These are phyloP conservation scores for Hypoxylon trugodes DNA, from an alignment of 495 filamentous ascomycete genomes.

Conservation along the genomic window DNA sequence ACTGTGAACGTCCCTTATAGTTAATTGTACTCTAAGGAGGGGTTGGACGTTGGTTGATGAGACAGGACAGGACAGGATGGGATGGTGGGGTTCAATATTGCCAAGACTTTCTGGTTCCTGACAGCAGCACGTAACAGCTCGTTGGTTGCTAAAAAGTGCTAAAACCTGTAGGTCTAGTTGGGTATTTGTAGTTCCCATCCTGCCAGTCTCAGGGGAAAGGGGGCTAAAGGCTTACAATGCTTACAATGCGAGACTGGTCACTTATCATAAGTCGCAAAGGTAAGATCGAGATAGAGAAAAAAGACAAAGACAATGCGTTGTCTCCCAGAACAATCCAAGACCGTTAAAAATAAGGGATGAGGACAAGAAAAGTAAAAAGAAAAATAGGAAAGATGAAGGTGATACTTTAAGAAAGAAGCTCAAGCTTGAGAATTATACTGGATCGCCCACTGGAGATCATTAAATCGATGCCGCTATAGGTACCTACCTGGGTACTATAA, in stretches of 20 bases:
- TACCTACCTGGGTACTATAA: too few relatives aligned
- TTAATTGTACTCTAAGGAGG: not conserved
- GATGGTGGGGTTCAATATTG: constrained; percentile 30
- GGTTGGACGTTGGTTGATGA: constrained; percentile 13
- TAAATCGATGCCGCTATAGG: too few relatives aligned
- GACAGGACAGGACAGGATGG: not conserved
- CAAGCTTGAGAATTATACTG: too few relatives aligned
- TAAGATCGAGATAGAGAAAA: constrained; percentile 13
- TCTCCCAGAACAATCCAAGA: not conserved
- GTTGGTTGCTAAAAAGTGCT: too few relatives aligned
- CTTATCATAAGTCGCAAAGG: not conserved
- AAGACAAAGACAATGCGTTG: not conserved
- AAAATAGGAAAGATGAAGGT: constrained; percentile 1
- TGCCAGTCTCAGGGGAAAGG: constrained; percentile 13
- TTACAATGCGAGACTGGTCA: not conserved
- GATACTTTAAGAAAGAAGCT: constrained; percentile 12
- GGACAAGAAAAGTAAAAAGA: not conserved
- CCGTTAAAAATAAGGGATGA: not conserved
- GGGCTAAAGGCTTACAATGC: constrained; percentile 3
- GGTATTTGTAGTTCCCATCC: constrained; percentile 5
- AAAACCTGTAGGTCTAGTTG: too few relatives aligned
- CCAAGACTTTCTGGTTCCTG: constrained; percentile 36
- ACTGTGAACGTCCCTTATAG: not conserved
- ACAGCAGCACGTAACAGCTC: constrained; percentile 14
- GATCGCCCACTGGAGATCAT: too few relatives aligned